Conservation (phyloP, 345 rosid species). For the Eucalyptus caleyi region DNA sequence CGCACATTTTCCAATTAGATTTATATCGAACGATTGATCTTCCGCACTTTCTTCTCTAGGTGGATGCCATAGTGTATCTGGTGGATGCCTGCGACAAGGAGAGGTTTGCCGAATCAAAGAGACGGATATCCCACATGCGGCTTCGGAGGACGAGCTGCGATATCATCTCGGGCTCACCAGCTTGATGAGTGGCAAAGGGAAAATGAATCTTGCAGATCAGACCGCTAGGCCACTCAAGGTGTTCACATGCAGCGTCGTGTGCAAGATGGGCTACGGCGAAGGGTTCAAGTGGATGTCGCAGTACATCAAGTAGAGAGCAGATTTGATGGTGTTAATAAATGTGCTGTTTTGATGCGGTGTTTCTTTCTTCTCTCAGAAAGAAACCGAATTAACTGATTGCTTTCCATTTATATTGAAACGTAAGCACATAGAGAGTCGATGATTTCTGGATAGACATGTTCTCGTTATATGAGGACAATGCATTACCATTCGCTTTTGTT, state of each 20-base stretch:
- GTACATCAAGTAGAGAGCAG: slow-evolving; percentile 26
- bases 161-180: slow-evolving; percentile 29
- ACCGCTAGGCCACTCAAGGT: slow-evolving; percentile 35
- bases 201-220: slow-evolving; percentile 22
- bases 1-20: too few relatives aligned
- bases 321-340: too few relatives aligned
- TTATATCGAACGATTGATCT: not conserved
- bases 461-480: too few relatives aligned
- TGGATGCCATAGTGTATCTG: slow-evolving; percentile 45
- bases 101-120: slow-evolving; percentile 41
- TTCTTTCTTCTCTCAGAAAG: too few relatives aligned
- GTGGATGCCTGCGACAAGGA: slow-evolving; percentile 55
- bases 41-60: not conserved
- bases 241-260: slow-evolving; percentile 45
- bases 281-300: slow-evolving; percentile 58
- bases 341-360: too few relatives aligned
- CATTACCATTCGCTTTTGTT: too few relatives aligned
- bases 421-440: too few relatives aligned
- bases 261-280: slow-evolving; percentile 50
- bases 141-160: slow-evolving; percentile 38
- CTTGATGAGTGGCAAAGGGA: slow-evolving; percentile 45
- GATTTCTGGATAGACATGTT: too few relatives aligned
- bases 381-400: too few relatives aligned
- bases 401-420: too few relatives aligned
- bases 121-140: slow-evolving; percentile 39